phyloP scores from a whole-genome alignment of 805 yeast genomes.

The Nakazawaea populi region DNA sequence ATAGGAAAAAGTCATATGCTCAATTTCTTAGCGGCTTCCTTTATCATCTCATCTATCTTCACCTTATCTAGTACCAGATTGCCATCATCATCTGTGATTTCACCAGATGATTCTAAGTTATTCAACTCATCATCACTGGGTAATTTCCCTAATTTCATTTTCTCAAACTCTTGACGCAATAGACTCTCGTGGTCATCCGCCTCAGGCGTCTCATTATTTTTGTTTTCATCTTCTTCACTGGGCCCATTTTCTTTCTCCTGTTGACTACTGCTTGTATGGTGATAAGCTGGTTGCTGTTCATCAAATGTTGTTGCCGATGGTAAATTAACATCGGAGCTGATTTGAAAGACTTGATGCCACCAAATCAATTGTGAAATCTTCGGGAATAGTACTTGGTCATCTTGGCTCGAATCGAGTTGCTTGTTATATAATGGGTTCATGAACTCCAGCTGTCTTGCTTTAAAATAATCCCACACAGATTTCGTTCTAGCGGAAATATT shows the following conservation, averaged over 20 bases:
- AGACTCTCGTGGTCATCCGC: constrained; percentile 3
- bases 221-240: too few relatives aligned
- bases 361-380: constrained; percentile 60
- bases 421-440: constrained; percentile 40
- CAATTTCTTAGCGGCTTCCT: constrained; percentile 10
- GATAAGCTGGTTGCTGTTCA: not conserved
- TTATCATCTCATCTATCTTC: constrained; percentile 9
- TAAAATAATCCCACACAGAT: constrained; percentile 92
- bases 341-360: constrained; percentile 85
- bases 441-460: constrained; percentile 69
- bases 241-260: too few relatives aligned
- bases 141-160: constrained; percentile 1
- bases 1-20: constrained; percentile 3
- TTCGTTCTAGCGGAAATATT: constrained; percentile 46
- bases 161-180: constrained; percentile 1
- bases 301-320: constrained; percentile 43
- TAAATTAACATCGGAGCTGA: constrained; percentile 37
- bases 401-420: constrained; percentile 21
- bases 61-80: not conserved
- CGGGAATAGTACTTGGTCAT: constrained; percentile 46
- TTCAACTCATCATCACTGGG: not conserved
- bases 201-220: not conserved
- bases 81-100: not conserved
- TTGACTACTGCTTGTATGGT: too few relatives aligned
- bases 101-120: not conserved